Base-by-base conservation (phyloP, 768 basidiomycete genomes). In the Termitomyces sp. region DNA sequence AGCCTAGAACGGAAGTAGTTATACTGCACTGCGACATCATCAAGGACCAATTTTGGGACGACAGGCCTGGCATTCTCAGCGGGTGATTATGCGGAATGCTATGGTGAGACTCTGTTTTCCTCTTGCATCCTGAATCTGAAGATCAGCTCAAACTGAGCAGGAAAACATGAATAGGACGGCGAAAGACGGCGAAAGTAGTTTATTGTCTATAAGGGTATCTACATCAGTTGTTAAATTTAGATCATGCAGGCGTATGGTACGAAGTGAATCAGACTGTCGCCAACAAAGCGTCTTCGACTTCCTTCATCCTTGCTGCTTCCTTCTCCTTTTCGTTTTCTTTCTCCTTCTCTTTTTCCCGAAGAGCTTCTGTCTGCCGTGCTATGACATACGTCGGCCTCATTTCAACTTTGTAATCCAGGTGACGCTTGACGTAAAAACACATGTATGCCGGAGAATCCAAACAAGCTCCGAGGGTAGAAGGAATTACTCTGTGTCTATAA, bases 401-500 rank as follows among this genome's bases (percentile, higher is more conserved):
- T 66, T 83, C 70, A 0, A 87, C 85, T 68, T 86, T 88, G 72
- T 95, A 95, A 60, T 95, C 90, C 45, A 95, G 76, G 59, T 91
- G 84, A 11, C 90, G 84, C 70, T 95, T 95, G 59, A 93, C 91
- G 68, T 96, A 97, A 74, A 95, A 95, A 60, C 92, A 92, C 94
- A 96, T 95, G 70, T 96, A 96, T 5, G 92, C 88, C 48, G 84
- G 79, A 19, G 92, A 92, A 48, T 70, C 74, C 41, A 95, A 77
- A 54, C 88, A 89, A 1, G 81, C 80, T 8, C 80, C 77, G 21
- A 95, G 77, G 25, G 77, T 87, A 11, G 92, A 83, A 21, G 79
- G 81, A 0, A 85, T 85, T 10, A 95, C 92, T 71, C 88, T 89
- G 47, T 55, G 65, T 23, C 46, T 37, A 53, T 43, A 43, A 58